Evolutionary conservation across 371 early-diverging fungal genomes (phyloP), one percentile per base, ranked within the genome.

Genomic region (Mucor indicus): DNA sequence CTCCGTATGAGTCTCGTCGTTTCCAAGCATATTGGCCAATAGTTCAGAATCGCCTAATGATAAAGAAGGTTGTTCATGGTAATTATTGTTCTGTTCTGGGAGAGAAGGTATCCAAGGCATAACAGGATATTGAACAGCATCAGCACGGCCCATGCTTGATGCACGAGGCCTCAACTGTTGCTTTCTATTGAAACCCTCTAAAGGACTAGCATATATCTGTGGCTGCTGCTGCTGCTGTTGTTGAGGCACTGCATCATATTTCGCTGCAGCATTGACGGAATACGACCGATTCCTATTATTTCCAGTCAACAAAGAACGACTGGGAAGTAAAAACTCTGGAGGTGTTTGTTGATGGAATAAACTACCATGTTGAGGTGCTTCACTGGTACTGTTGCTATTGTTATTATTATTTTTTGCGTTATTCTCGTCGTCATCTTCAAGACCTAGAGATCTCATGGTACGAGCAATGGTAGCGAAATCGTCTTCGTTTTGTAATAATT

Each of bases 381-480:
- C 43, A n/a, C n/a, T n/a, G n/a, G n/a, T n/a, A n/a, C n/a, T n/a
- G n/a, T n/a, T n/a, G n/a, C n/a, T n/a, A 53, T 55, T 57, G n/a
- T n/a, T n/a, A n/a, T n/a, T n/a, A n/a, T n/a, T n/a, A n/a, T n/a
- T n/a, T n/a, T n/a, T 67, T 22, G 44, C 63, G 55, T 58, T 58
- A 54, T 36, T 37, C 4, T 41, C 42, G 27, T 57, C 55, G n/a
- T 62, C 67, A 55, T 89, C 91, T 43, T 89, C 89, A 29, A 91
- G 56, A n/a, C 90, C 89, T 20, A 91, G 72, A 35, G 84, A 85
- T 50, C 86, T 84, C 25, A 91, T 54, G 0, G 85, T 86, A 30
- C 85, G 83, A 47, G 80, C 80, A 54, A 87, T 75, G 23, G 84
- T 77, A 24, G n/a, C n/a, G n/a, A 69, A 71, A 47, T 79, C 77